Conservation (phyloP, 305 asterid species). For the Ruellia speciosa region DNA sequence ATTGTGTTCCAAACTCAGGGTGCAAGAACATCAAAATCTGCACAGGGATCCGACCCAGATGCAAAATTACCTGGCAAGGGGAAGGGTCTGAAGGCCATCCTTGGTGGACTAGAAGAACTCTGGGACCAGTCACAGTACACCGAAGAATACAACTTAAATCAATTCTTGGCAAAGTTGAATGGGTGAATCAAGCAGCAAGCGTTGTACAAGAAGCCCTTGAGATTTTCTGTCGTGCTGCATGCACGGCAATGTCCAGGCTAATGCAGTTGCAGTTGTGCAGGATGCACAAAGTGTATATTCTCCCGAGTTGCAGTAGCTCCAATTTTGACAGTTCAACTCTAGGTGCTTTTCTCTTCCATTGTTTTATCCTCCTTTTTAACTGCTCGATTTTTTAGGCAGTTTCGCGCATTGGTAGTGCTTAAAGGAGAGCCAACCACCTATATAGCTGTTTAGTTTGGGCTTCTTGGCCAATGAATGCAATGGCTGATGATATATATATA, state of each 20-base stretch:
- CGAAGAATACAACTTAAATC: slow-evolving; percentile 80
- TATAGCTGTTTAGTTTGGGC: slow-evolving; percentile 28
- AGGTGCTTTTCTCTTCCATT: slow-evolving; percentile 18
- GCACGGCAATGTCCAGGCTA: slow-evolving; percentile 15
- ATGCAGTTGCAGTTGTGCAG: slow-evolving; percentile 22
- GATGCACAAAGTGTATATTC: slow-evolving; percentile 55
- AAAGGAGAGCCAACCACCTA: slow-evolving; percentile 21
- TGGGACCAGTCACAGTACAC: slow-evolving; percentile 99
- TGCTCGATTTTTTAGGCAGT: slow-evolving; percentile 19
- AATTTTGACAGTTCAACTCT: slow-evolving; percentile 46
- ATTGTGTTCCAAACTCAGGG: slow-evolving; percentile 37
- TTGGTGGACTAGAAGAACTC: slow-evolving; percentile 93
- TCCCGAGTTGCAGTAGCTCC: slow-evolving; percentile 32
- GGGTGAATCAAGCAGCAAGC: slow-evolving; percentile 35
- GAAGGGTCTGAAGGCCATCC: slow-evolving; percentile 81
- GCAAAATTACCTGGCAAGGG: slow-evolving; percentile 49
- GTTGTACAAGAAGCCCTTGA: slow-evolving; percentile 10
- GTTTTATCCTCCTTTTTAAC: slow-evolving; percentile 1
- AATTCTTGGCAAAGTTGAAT: slow-evolving; percentile 73
- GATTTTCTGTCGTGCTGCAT: slow-evolving; percentile 20
- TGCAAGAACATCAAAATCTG: slow-evolving; percentile 30
- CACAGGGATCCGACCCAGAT: slow-evolving; percentile 45
- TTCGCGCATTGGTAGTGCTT: slow-evolving; percentile 15
- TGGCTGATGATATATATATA: slow-evolving; percentile 1
- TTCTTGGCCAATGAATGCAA: slow-evolving; percentile 22